A percentile compares a stretch with the other conserved stretches of the same genome.
Conservation (phyloP, 495 filamentous ascomycete genomes). For the Penicillium cinerascens region DNA sequence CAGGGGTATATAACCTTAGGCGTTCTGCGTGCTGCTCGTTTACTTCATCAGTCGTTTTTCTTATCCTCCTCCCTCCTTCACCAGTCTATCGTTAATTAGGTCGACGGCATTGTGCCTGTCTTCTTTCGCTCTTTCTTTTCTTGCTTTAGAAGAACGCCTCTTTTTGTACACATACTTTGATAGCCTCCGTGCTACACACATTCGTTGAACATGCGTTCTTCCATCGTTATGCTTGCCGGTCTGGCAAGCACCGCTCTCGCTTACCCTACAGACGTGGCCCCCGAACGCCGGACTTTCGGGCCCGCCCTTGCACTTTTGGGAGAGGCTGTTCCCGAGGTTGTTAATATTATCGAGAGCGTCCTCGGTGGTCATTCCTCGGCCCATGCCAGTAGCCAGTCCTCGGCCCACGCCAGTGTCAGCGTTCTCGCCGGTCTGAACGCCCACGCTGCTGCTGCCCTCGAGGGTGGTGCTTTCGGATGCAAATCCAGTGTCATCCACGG, state of each 20-base stretch:
- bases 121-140: conserved; percentile 14
- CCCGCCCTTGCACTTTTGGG: conserved; percentile 17
- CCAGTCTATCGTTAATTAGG: conserved; percentile 44
- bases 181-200: conserved; percentile 19
- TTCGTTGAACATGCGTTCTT: conserved; percentile 37
- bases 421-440: conserved; percentile 33
- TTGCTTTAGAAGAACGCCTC: conserved; percentile 6
- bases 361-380: conserved; percentile 19
- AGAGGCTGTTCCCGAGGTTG: conserved; percentile 18
- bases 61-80: conserved; percentile 11
- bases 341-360: conserved; percentile 18
- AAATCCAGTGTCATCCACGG: conserved; percentile 28
- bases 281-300: conserved; percentile 31
- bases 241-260: conserved; percentile 37
- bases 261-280: conserved; percentile 28
- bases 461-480: conserved; percentile 40
- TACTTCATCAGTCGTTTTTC: conserved; percentile 19
- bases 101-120: conserved; percentile 20
- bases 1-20: conserved; percentile 45
- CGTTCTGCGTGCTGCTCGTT: conserved; percentile 23
- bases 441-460: conserved; percentile 39
- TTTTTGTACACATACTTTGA: conserved; percentile 9
- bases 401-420: background rate
- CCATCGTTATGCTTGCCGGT: conserved; percentile 36
- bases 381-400: conserved; percentile 9